Evolutionary conservation across 2,329 filamentous ascomycete genomes (phyloP).

Genomic region (Venturia asperata): DNA sequence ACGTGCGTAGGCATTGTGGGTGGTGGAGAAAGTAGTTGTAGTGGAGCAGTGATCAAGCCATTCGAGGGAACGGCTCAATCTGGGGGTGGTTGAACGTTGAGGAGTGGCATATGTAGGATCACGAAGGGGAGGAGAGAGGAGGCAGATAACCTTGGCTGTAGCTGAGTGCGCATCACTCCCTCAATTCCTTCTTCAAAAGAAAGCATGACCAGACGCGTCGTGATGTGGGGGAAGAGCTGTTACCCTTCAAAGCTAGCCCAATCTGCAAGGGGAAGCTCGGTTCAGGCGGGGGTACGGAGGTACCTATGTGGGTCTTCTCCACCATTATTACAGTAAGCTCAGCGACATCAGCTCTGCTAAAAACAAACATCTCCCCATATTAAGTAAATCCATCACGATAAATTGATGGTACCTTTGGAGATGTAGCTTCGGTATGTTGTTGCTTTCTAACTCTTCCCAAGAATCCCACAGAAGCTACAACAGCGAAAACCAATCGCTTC

Average conservation of each 20-base stretch:
- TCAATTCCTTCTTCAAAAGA: neutral
- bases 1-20: slow-evolving; percentile 8
- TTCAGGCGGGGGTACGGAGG: too few species aligned
- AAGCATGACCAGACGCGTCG: neutral
- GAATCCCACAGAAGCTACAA: neutral
- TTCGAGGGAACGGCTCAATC: neutral
- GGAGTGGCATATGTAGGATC: neutral
- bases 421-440: neutral
- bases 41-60: neutral
- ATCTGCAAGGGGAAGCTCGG: neutral
- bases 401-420: neutral
- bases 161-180: neutral
- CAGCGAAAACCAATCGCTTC: neutral
- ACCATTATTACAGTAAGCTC: neutral
- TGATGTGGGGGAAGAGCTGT: neutral
- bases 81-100: neutral
- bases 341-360: neutral
- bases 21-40: neutral
- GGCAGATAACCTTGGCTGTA: neutral
- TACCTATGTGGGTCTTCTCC: too few species aligned
- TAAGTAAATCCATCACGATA: neutral
- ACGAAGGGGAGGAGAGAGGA: too few species aligned
- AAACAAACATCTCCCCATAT: neutral
- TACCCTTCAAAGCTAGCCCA: neutral
- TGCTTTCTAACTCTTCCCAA: neutral